Evolutionary conservation across 1,284 basidiomycete genomes (phyloP).

Genomic region (Cerioporus squamosus): DNA sequence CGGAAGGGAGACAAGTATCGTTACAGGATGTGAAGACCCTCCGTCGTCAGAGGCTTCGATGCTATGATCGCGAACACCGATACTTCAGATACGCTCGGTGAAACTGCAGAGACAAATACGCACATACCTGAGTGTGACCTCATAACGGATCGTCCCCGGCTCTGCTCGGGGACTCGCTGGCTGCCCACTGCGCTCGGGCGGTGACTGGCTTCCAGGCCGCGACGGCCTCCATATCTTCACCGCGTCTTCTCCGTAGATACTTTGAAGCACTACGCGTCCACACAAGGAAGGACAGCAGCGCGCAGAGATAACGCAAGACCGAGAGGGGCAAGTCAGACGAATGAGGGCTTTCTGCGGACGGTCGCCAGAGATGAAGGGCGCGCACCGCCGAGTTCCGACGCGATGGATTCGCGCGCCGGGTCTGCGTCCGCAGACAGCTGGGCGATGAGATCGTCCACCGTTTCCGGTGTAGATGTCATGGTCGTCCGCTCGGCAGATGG

Average conservation of each 20-base stretch:
- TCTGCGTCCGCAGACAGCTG: slow-evolving; percentile 52
- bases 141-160: slow-evolving; percentile 63
- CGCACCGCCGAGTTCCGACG: slow-evolving; percentile 72
- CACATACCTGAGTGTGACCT: slow-evolving; percentile 56
- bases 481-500: not conserved
- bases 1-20: slow-evolving; percentile 79
- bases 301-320: not conserved
- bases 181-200: slow-evolving; percentile 23
- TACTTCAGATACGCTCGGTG: not conserved
- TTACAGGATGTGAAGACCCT: slow-evolving; percentile 31
- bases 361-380: slow-evolving; percentile 26
- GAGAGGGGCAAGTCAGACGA: slow-evolving; percentile 8
- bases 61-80: not conserved
- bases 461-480: slow-evolving; percentile 18
- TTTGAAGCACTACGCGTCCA: slow-evolving; percentile 65
- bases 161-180: slow-evolving; percentile 4
- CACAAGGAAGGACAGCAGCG: not conserved
- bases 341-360: slow-evolving; percentile 26
- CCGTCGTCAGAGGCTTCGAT: slow-evolving; percentile 14
- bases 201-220: slow-evolving; percentile 8
- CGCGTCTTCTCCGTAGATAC: slow-evolving; percentile 80
- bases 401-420: slow-evolving; percentile 58
- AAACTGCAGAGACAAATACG: not conserved
- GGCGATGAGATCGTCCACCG: slow-evolving; percentile 49
- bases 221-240: slow-evolving; percentile 58